Conservation (phyloP, 768 basidiomycete species). For the Serpula lacrymans region DNA sequence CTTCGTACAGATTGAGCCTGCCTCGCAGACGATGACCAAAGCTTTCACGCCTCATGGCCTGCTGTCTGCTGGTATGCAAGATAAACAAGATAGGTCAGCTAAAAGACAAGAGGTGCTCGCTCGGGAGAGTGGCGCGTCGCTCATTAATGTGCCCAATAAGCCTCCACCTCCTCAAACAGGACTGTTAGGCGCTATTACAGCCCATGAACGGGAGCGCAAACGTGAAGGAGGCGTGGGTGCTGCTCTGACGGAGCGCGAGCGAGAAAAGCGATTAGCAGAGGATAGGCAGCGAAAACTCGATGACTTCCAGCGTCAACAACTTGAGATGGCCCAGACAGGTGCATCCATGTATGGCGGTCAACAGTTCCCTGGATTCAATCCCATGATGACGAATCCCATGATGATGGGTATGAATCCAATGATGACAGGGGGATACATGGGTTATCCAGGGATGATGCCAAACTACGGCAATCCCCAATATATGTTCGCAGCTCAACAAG, state of each 20-base stretch:
- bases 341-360: slow-evolving; percentile 59
- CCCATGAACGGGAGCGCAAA: slow-evolving; percentile 91
- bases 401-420: slow-evolving; percentile 40
- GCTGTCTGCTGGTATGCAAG: slow-evolving; percentile 91
- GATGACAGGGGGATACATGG: slow-evolving; percentile 52
- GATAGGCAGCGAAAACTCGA: slow-evolving; percentile 92
- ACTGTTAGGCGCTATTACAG: slow-evolving; percentile 92
- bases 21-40: slow-evolving; percentile 78
- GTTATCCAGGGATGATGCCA: slow-evolving; percentile 38
- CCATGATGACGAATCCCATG: slow-evolving; percentile 73
- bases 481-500: slow-evolving; percentile 83
- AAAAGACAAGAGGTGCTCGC: slow-evolving; percentile 94
- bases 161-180: slow-evolving; percentile 95
- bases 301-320: slow-evolving; percentile 82
- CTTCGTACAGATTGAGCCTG: slow-evolving; percentile 72
- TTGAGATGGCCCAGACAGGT: slow-evolving; percentile 86
- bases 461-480: slow-evolving; percentile 62
- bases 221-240: slow-evolving; percentile 95
- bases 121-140: slow-evolving; percentile 83
- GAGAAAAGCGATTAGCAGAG: slow-evolving; percentile 89
- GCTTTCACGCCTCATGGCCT: slow-evolving; percentile 94
- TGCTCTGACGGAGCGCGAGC: slow-evolving; percentile 90
- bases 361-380: slow-evolving; percentile 48
- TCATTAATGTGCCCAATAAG: slow-evolving; percentile 95
- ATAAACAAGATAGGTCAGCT: slow-evolving; percentile 93